Base-by-base conservation (phyloP, 176 grass and related monocot species). In the Musa schizocarpa region DNA sequence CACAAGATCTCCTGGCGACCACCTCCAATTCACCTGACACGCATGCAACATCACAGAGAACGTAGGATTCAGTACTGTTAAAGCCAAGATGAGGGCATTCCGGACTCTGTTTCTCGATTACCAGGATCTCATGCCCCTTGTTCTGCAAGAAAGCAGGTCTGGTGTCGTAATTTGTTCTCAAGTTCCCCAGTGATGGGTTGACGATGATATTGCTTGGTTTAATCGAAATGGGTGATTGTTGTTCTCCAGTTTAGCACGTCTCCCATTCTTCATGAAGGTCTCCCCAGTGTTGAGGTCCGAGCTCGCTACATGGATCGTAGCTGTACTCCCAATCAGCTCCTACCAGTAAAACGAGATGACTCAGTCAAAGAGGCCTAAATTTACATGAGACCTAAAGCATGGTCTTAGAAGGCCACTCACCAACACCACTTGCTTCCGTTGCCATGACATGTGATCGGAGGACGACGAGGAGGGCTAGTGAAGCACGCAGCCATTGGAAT, bases 11-110 rank as follows among this genome's bases (percentile, higher is more conserved):
- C 77, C 77, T 11, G 77, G 65, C 11, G 52, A 24, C 11, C 8
- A 1, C 17, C 27, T 79, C 77, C 77, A 79, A 22, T 59, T 79
- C 27, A 79, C 77, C 77, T 74, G 16, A 61, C 54, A 16, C 55
- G 19, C 13, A 25, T 53, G 14, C 43, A 19, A 49, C 9, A 19
- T 9, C 9, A 53, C 11, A 16, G 17, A 5, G 1, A 53, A 14
- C 9, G 9, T 14, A 54, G 10, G 12, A 68, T 27, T 12, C 8
- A 68, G 22, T 53, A 13, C n/a, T 24, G 23, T 53, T 26, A 54
- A 24, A 24, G 24, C 24, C 24, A 24, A 24, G 24, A 24, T 24
- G 24, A 24, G 24, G 24, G 24, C 24, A 24, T n/a, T 7, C 17
- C 20, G 1, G 2, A 8, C 13, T 49, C 5, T 24, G 22, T 1